Conservation (phyloP, 139 green algal genomes). For the Ostreobium quekettii region DNA sequence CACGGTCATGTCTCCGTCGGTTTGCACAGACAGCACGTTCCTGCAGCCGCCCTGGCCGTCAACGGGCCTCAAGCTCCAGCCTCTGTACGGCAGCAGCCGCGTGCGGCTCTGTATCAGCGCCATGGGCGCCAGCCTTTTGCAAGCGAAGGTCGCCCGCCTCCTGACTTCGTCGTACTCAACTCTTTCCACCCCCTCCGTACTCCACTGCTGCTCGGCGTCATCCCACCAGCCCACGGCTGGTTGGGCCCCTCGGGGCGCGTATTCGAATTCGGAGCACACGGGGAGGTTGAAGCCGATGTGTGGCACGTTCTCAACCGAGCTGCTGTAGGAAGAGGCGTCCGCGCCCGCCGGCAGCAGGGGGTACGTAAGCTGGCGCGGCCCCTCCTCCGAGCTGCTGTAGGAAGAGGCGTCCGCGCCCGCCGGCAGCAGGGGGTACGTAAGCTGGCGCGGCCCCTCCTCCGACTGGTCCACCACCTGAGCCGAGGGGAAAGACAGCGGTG, state of each 20-base stretch:
- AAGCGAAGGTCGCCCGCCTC: slow-evolving; percentile 46
- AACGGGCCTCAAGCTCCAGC: slow-evolving; percentile 52
- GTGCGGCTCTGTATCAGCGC: slow-evolving; percentile 46
- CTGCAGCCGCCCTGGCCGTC: too few relatives aligned
- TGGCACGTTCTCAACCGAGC: slow-evolving; percentile 49
- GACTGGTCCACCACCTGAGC: too few relatives aligned
- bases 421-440: background rate
- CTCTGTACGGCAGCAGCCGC: slow-evolving; percentile 42
- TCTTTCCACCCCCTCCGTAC: slow-evolving; percentile 39
- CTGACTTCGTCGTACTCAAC: slow-evolving; percentile 27
- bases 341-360: slow-evolving; percentile 23
- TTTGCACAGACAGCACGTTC: too few relatives aligned
- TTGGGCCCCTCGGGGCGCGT: background rate
- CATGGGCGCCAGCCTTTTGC: slow-evolving; percentile 44
- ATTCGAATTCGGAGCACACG: slow-evolving; percentile 24
- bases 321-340: slow-evolving; percentile 42
- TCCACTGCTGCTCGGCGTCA: slow-evolving; percentile 35
- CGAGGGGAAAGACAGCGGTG: too few relatives aligned
- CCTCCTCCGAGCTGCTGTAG: slow-evolving; percentile 43
- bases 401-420: slow-evolving; percentile 46
- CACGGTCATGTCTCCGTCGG: too few relatives aligned
- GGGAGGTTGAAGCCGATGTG: slow-evolving; percentile 44
- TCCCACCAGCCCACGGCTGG: slow-evolving; percentile 53
- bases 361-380: too few relatives aligned
- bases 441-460: too few relatives aligned